Evolutionary conservation across 108 stramenopile species (phyloP).

Genomic region (Pelagomonas calceolata): DNA sequence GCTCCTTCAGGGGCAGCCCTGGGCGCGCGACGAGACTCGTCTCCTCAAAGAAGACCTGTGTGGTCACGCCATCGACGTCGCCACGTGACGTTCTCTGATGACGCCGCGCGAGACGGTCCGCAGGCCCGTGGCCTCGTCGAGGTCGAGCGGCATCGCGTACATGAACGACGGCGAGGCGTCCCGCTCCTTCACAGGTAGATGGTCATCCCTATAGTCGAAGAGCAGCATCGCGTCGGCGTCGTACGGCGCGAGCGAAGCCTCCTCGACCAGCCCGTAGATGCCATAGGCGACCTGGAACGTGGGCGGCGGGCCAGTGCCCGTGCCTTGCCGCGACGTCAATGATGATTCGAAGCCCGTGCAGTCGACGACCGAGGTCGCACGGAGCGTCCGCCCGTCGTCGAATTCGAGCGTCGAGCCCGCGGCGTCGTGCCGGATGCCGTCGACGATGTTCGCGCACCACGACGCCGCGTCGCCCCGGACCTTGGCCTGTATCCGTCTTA

Average conservation of each 20-base stretch:
- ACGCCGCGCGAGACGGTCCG: too few species aligned
- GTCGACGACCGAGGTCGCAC: constrained; percentile 70
- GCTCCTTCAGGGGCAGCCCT: constrained; percentile 71
- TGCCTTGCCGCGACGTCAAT: constrained; percentile 61
- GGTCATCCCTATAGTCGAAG: constrained; percentile 89
- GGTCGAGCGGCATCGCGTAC: constrained; percentile 87
- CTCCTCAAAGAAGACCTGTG: constrained; percentile 73
- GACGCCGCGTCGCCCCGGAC: too few species aligned
- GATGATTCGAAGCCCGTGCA: constrained; percentile 79
- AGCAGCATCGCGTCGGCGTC: constrained; percentile 84
- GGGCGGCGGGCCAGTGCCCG: constrained; percentile 29
- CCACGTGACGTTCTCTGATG: too few species aligned
- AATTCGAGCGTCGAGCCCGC: constrained; percentile 19
- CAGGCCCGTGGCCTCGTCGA: constrained; percentile 16
- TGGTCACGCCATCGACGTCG: too few species aligned
- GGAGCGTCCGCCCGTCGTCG: constrained; percentile 26
- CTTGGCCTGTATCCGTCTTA: not conserved
- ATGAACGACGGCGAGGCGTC: constrained; percentile 70
- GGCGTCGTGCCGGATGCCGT: constrained; percentile 17
- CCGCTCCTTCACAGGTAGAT: constrained; percentile 30
- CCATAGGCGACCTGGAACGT: constrained; percentile 95
- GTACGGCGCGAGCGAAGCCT: constrained; percentile 27
- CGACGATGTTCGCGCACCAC: too few species aligned
- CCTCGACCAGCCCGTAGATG: constrained; percentile 42
- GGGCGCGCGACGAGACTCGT: constrained; percentile 84